Evolutionary conservation across 2,329 filamentous ascomycete species (phyloP), one percentile per base, ranked within the genome.

Genomic region (Paracamarosporium sp.): DNA sequence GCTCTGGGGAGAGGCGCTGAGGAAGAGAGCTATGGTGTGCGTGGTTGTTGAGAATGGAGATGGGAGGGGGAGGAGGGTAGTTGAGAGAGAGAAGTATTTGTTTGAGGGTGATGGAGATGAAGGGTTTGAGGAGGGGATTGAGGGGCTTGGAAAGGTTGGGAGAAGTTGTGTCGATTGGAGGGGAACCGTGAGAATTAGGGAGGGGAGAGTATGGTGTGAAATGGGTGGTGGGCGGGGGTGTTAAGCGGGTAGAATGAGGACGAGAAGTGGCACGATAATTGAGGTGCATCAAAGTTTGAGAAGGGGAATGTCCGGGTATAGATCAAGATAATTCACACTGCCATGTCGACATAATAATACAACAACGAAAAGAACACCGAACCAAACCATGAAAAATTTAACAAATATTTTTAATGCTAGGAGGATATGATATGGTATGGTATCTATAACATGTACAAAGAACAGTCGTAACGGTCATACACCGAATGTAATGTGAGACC

Each of bases 371-470:
- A n/a, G n/a, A n/a, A n/a, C n/a, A n/a, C n/a, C n/a, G n/a, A n/a
- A n/a, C n/a, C n/a, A n/a, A n/a, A n/a, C n/a, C n/a, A n/a, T n/a
- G n/a, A n/a, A n/a, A n/a, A n/a, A n/a, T n/a, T n/a, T n/a, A n/a
- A n/a, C n/a, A n/a, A n/a, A n/a, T n/a, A n/a, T n/a, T n/a, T n/a
- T n/a, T n/a, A n/a, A n/a, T n/a, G n/a, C 25, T n/a, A 5, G 7
- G 31, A 27, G 17, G 30, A 40, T n/a, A 24, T 22, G 15, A 17
- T 28, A 40, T 40, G 22, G 17, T 38, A 38, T 50, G 46, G 22
- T 51, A 41, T 51, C 46, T 50, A 51, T 20, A 51, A 51, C 44
- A 47, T 51, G n/a, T 51, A 51, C 48, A 51, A 43, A 24, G 25
- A 51, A 43, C 22, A 11, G 1, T 31, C 36, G n/a, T n/a, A 22